Evolutionary conservation across 192 early-diverging fungal genomes (phyloP).

Genomic region (Radiomyces spectabilis): DNA sequence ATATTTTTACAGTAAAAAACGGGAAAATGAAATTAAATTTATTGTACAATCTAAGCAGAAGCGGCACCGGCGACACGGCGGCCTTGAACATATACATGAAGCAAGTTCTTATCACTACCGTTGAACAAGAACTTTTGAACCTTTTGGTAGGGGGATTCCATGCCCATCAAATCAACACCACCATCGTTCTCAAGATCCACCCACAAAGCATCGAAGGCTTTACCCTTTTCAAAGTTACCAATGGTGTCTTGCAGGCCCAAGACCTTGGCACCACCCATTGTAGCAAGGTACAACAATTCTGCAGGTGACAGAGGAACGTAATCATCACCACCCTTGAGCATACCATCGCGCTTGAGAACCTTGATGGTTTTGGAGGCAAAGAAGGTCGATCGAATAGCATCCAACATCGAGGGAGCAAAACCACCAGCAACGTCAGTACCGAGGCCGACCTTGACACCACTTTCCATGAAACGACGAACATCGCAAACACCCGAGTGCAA

Average conservation of each 20-base stretch:
- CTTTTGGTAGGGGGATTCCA: slow-evolving; percentile 40
- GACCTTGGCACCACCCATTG: slow-evolving; percentile 82
- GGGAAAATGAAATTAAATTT: no score
- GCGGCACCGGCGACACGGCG: slow-evolving; percentile 35
- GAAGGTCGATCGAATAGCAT: slow-evolving; percentile 79
- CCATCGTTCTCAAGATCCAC: slow-evolving; percentile 41
- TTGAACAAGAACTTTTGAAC: slow-evolving; percentile 90
- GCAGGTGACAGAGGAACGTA: slow-evolving; percentile 49
- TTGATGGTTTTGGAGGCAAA: slow-evolving; percentile 64
- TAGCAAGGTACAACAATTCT: slow-evolving; percentile 83
- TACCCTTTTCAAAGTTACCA: slow-evolving; percentile 81
- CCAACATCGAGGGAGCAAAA: slow-evolving; percentile 75
- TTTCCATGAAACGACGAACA: slow-evolving; percentile 64
- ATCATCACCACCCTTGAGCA: slow-evolving; percentile 3
- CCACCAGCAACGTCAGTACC: slow-evolving; percentile 94
- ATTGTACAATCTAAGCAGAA: no score
- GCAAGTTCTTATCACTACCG: slow-evolving; percentile 83
- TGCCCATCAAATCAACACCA: slow-evolving; percentile 59
- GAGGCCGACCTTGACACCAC: slow-evolving; percentile 80
- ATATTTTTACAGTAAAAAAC: no score
- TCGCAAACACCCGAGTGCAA: slow-evolving; percentile 75
- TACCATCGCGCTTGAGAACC: slow-evolving; percentile 21
- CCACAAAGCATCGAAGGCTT: slow-evolving; percentile 90
- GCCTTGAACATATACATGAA: slow-evolving; percentile 76
- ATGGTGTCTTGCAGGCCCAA: slow-evolving; percentile 62